These are phyloP conservation scores for Rhododendron kiyosumense DNA, from an alignment of 148 eudicot genomes.

Conservation along the genomic window DNA sequence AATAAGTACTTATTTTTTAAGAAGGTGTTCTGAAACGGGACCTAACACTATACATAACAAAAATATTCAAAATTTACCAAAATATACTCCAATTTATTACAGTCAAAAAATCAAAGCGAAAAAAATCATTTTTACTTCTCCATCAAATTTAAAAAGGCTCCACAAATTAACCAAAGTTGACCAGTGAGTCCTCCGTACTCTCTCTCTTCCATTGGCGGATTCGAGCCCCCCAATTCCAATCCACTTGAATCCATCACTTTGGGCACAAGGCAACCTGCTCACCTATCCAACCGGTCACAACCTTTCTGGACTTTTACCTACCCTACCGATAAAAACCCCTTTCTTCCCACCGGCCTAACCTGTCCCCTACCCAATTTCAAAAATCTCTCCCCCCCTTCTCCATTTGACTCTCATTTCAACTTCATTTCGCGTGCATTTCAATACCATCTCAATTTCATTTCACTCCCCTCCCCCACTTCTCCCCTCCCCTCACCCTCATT, in stretches of 20 bases:
- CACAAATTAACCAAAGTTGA: not conserved
- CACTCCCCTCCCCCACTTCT: too few relatives aligned
- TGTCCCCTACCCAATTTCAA: slow-evolving; percentile 4
- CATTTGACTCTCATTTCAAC: slow-evolving; percentile 9
- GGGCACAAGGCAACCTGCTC: not conserved
- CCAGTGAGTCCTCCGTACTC: not conserved
- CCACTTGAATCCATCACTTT: not conserved
- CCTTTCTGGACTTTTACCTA: not conserved
- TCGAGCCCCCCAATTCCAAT: not conserved
- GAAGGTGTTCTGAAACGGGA: too few relatives aligned
- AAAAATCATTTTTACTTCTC: too few relatives aligned
- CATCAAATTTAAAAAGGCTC: too few relatives aligned
- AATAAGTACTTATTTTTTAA: too few relatives aligned
- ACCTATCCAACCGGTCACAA: not conserved
- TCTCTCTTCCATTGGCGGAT: not conserved
- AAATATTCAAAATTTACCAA: too few relatives aligned
- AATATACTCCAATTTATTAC: too few relatives aligned
- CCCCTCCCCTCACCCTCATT: not conserved
- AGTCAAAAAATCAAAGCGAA: too few relatives aligned
- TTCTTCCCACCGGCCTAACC: slow-evolving; percentile 1
- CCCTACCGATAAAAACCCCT: not conserved
- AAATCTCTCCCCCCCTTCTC: not conserved
- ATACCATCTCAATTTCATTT: too few relatives aligned
- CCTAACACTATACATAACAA: too few relatives aligned
- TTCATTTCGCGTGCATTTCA: too few relatives aligned